Evolutionary conservation across 2,329 filamentous ascomycete species (phyloP).

Genomic region (Monilinia polystroma): DNA sequence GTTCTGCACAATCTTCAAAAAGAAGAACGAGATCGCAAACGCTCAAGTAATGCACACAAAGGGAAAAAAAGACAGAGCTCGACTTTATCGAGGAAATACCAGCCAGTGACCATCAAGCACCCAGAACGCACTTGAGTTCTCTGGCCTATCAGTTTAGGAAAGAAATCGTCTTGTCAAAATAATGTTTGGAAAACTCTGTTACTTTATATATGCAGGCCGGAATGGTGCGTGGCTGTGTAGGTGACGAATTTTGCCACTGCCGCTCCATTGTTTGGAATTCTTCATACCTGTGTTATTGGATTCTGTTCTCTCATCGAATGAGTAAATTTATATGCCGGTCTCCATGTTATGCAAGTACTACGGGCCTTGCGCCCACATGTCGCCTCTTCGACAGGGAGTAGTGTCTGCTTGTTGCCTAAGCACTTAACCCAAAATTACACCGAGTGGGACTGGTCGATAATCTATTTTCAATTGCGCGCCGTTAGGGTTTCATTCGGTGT

Average conservation of each 20-base stretch:
- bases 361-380: not conserved
- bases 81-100: constrained; percentile 7
- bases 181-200: not conserved
- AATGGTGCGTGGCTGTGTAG: not conserved
- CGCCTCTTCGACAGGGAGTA: constrained; percentile 5
- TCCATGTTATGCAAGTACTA: constrained; percentile 11
- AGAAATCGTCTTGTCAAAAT: not conserved
- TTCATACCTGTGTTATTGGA: constrained; percentile 3
- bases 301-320: not conserved
- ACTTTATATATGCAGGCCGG: not conserved
- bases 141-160: not conserved
- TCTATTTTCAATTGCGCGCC: not conserved
- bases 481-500: not conserved
- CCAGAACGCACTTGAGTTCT: not conserved
- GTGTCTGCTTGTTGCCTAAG: constrained; percentile 8
- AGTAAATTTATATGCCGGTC: constrained; percentile 5
- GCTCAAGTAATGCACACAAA: not conserved
- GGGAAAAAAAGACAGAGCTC: not conserved
- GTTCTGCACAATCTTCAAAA: constrained; percentile 13
- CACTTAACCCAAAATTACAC: not conserved
- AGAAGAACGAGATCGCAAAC: constrained; percentile 23
- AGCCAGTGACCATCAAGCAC: constrained; percentile 4
- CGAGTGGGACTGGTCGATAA: constrained; percentile 11
- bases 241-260: constrained; percentile 9
- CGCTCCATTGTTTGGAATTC: not conserved